Evolutionary conservation across 139 green algal genomes (phyloP), one percentile per base, ranked within the genome.

Genomic region (Chlamydomonas schloesseri): DNA sequence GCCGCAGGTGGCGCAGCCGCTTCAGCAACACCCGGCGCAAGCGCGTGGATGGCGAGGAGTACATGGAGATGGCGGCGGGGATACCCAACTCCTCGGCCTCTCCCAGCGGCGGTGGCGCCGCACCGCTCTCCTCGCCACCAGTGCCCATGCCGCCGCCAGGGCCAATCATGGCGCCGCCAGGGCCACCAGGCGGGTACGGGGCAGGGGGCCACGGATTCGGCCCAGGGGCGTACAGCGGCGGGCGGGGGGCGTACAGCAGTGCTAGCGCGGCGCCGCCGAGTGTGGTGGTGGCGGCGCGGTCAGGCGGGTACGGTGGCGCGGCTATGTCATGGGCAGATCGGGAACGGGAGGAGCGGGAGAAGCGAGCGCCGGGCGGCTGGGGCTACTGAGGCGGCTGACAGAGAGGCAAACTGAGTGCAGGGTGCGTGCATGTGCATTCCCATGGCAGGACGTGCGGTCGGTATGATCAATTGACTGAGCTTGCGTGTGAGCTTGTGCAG

Each of bases 281-380:
- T 5, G 28, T 83, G 34, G 53, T 83, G 76, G 37, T 83, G 29
- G 76, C 73, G 24, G 76, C 76, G 26, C 26, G 76, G 8, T 83
- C 76, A 18, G 76, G 73, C 20, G 68, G 23, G 37, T 42, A 11
- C 13, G n/a, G n/a, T n/a, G n/a, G n/a, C n/a, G 15, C 31, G 31
- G 26, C 31, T 50, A 20, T 5, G 4, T 28, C 42, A 8, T 50
- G 42, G 42, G 42, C 42, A 8, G 42, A 50, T 8, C 42, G 42
- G 42, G 42, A 50, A 5, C 42, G 42, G 55, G 55, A 62, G 55
- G 55, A 62, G 55, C 13, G 42, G 42, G 42, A 47, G 31, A 72
- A 72, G 31, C 26, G 67, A 6, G 17, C 13, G 31, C 67, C 13
- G 15, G 15, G 31, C 31, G 37, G 67, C 23, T 46, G 31, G 67